phyloP scores from a whole-genome alignment of 805 yeast species.

The Ogataea paraovalis region DNA sequence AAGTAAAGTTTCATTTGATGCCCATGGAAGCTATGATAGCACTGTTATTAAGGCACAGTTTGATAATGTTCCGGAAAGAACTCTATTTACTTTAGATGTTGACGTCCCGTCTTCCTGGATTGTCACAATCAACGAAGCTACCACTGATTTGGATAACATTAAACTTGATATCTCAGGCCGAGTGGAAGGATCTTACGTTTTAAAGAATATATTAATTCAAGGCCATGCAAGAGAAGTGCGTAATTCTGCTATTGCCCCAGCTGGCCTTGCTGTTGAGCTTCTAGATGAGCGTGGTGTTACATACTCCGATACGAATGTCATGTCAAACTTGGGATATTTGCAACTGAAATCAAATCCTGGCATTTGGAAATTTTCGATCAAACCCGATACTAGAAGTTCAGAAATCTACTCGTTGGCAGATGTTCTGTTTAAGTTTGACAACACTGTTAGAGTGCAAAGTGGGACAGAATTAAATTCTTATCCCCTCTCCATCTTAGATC shows the following conservation, averaged over 20 bases:
- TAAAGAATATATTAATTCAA: conserved; percentile 60
- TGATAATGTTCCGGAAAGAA: conserved; percentile 45
- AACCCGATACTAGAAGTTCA: conserved; percentile 37
- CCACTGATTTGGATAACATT: conserved; percentile 63
- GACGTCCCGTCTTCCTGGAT: conserved; percentile 69
- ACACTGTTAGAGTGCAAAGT: conserved; percentile 2
- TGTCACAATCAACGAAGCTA: conserved; percentile 47
- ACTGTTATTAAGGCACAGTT: conserved; percentile 32
- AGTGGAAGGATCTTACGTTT: conserved; percentile 43
- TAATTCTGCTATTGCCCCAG: conserved; percentile 34
- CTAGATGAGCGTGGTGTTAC: conserved; percentile 13
- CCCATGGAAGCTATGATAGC: conserved; percentile 26
- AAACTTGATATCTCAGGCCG: conserved; percentile 38
- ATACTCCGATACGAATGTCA: conserved; percentile 57
- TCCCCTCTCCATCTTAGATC: conserved; percentile 35
- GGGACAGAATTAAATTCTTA: neutral
- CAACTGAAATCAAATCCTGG: conserved; percentile 79
- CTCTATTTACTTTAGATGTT: conserved; percentile 50
- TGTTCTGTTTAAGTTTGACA: conserved; percentile 21
- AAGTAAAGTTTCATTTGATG: conserved; percentile 28
- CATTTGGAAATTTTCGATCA: conserved; percentile 49
- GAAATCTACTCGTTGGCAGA: conserved; percentile 38
- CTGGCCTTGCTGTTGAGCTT: conserved; percentile 49
- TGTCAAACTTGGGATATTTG: conserved; percentile 80
- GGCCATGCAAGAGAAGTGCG: conserved; percentile 57